Evolutionary conservation across 1,284 basidiomycete genomes (phyloP).

Genomic region (Ganoderma sinense): DNA sequence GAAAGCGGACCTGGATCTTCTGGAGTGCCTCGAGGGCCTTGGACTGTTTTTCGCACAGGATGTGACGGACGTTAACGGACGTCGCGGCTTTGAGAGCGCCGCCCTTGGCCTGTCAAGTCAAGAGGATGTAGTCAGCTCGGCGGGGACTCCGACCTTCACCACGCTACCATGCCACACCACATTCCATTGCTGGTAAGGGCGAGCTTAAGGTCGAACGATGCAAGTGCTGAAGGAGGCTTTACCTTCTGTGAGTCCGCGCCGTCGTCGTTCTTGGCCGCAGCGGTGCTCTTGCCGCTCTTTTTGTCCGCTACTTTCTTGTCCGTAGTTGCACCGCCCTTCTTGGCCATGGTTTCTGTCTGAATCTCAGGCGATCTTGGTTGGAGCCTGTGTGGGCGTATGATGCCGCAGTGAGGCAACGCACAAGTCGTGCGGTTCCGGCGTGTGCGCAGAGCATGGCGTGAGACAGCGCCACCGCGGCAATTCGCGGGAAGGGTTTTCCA

Average conservation of each 20-base stretch:
- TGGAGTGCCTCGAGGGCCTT: conserved; percentile 77
- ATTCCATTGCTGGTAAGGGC: no score
- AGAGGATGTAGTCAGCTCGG: neutral
- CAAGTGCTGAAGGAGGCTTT: conserved; percentile 6
- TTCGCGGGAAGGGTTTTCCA: neutral
- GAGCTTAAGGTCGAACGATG: neutral
- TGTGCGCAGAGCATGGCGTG: neutral
- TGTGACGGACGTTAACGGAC: conserved; percentile 84
- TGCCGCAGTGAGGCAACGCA: neutral
- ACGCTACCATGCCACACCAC: no score
- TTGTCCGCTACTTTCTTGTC: conserved; percentile 47
- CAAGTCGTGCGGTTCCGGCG: neutral
- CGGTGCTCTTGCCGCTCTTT: conserved; percentile 46
- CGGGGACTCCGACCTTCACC: conserved; percentile 7
- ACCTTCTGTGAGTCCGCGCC: conserved; percentile 41
- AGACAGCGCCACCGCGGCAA: neutral
- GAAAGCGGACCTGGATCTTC: conserved; percentile 72
- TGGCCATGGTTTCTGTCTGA: conserved; percentile 51
- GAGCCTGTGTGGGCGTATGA: neutral
- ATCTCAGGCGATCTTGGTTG: neutral
- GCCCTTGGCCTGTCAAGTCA: conserved; percentile 54
- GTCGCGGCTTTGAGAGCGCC: conserved; percentile 72
- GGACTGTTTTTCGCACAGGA: conserved; percentile 87
- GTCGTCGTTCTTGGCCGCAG: conserved; percentile 40
- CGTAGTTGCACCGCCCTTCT: conserved; percentile 49